Percentiles rank a stretch among this genome's conserved stretches.
Conservation (phyloP, 2,329 filamentous ascomycete species). For the Fonsecaea multimorphosa region DNA sequence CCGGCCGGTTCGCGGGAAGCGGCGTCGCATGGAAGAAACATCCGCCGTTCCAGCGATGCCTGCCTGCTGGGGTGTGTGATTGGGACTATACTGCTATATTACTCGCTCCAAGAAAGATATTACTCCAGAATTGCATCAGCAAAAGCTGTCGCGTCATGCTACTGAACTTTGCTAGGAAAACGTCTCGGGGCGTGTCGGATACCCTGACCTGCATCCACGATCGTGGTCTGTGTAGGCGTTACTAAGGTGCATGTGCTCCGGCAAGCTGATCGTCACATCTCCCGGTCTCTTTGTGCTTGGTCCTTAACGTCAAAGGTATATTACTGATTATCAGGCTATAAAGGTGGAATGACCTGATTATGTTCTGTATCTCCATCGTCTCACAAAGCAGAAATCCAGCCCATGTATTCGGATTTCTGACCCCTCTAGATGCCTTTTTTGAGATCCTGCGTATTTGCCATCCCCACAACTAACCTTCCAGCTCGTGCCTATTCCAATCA, state of each 20-base stretch:
- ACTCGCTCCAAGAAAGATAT: background rate
- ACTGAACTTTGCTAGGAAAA: background rate
- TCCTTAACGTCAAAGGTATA: background rate
- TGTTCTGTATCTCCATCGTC: slow-evolving; percentile 15
- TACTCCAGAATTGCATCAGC: background rate
- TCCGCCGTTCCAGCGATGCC: slow-evolving; percentile 1
- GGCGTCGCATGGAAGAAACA: slow-evolving; percentile 2
- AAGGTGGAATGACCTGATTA: slow-evolving; percentile 9
- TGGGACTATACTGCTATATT: background rate
- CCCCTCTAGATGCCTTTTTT: slow-evolving; percentile 10
- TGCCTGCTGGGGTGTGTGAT: background rate
- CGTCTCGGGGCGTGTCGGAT: slow-evolving; percentile 4
- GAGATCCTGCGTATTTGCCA: slow-evolving; percentile 1
- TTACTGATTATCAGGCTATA: slow-evolving; percentile 21
- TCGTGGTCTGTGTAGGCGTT: background rate
- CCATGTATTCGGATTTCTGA: background rate
- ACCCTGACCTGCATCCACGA: background rate
- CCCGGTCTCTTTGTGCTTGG: background rate
- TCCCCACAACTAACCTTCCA: slow-evolving; percentile 14
- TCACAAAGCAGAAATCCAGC: slow-evolving; percentile 1
- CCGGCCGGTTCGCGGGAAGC: background rate
- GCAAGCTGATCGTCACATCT: background rate
- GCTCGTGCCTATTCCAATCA: slow-evolving; percentile 15
- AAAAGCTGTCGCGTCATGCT: background rate
- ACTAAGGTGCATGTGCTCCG: background rate